Conservation (phyloP, 1,284 basidiomycete species). For the Inonotus hispidus region DNA sequence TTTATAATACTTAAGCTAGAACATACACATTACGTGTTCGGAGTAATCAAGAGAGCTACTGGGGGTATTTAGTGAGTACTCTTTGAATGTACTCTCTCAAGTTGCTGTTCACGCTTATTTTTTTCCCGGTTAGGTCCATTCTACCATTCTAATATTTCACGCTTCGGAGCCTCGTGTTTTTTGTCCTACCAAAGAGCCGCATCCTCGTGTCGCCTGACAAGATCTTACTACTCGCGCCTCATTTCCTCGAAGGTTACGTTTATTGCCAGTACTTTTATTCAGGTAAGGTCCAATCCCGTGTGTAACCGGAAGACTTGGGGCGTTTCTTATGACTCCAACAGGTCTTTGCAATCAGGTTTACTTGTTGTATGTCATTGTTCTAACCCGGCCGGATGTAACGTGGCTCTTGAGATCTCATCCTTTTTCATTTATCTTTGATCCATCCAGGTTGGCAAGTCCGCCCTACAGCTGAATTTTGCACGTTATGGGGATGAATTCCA, state of each 20-base stretch:
- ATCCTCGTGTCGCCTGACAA: background rate
- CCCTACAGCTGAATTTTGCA: slow-evolving; percentile 39
- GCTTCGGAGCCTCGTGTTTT: background rate
- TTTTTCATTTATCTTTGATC: slow-evolving; percentile 17
- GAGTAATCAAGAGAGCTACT: background rate
- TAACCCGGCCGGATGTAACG: slow-evolving; percentile 14
- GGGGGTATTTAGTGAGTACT: background rate
- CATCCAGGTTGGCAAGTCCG: slow-evolving; percentile 5
- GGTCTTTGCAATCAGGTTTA: slow-evolving; percentile 10
- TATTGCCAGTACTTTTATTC: slow-evolving; percentile 1
- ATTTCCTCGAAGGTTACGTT: slow-evolving; percentile 12
- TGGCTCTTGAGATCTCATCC: slow-evolving; percentile 5
- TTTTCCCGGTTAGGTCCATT: background rate
- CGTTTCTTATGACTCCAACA: background rate
- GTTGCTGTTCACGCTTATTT: background rate
- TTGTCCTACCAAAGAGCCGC: background rate
- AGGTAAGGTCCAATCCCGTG: slow-evolving; percentile 9
- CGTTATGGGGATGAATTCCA: slow-evolving; percentile 45
- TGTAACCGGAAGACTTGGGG: slow-evolving; percentile 11
- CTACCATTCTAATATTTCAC: background rate
- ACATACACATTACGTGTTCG: background rate
- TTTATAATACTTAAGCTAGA: slow-evolving; percentile 3
- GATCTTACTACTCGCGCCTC: slow-evolving; percentile 5
- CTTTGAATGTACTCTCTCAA: background rate
- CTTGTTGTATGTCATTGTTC: slow-evolving; percentile 15